Evolutionary conservation across 2,329 filamentous ascomycete species (phyloP).

Genomic region (Cladosporium sp.): DNA sequence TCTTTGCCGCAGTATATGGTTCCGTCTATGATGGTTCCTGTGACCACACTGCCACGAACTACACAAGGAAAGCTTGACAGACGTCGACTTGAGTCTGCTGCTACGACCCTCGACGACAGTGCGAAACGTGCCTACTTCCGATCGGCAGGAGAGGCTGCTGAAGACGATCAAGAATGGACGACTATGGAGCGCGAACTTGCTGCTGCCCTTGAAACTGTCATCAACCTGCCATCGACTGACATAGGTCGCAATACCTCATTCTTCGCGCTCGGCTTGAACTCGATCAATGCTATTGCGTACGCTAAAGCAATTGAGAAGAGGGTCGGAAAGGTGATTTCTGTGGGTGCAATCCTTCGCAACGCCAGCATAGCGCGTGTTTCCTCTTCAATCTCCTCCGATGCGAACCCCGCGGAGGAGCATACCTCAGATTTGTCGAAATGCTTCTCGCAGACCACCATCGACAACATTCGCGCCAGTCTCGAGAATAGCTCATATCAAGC

Average conservation of each 20-base stretch:
- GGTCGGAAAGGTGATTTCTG: slow-evolving; percentile 54
- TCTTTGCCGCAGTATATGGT: slow-evolving; percentile 75
- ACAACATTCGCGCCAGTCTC: neutral
- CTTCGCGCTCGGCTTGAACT: slow-evolving; percentile 77
- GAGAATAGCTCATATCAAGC: neutral
- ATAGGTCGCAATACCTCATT: slow-evolving; percentile 71
- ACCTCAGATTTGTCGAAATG: neutral
- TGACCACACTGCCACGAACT: slow-evolving; percentile 70
- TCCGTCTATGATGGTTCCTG: slow-evolving; percentile 70
- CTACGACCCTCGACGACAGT: slow-evolving; percentile 48
- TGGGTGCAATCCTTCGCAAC: slow-evolving; percentile 70
- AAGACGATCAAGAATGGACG: slow-evolving; percentile 50
- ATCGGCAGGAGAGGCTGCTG: slow-evolving; percentile 34
- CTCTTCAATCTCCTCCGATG: slow-evolving; percentile 21
- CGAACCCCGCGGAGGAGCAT: neutral
- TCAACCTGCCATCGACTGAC: slow-evolving; percentile 41
- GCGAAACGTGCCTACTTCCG: slow-evolving; percentile 47
- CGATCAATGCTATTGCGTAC: slow-evolving; percentile 74
- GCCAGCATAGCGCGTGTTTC: slow-evolving; percentile 64
- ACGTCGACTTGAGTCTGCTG: slow-evolving; percentile 50
- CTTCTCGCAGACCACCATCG: neutral
- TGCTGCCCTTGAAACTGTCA: slow-evolving; percentile 41
- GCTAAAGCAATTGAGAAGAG: slow-evolving; percentile 58
- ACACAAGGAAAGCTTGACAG: slow-evolving; percentile 74
- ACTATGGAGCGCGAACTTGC: slow-evolving; percentile 59